phyloP scores from a whole-genome alignment of 768 basidiomycete genomes.

The Suillus plorans region DNA sequence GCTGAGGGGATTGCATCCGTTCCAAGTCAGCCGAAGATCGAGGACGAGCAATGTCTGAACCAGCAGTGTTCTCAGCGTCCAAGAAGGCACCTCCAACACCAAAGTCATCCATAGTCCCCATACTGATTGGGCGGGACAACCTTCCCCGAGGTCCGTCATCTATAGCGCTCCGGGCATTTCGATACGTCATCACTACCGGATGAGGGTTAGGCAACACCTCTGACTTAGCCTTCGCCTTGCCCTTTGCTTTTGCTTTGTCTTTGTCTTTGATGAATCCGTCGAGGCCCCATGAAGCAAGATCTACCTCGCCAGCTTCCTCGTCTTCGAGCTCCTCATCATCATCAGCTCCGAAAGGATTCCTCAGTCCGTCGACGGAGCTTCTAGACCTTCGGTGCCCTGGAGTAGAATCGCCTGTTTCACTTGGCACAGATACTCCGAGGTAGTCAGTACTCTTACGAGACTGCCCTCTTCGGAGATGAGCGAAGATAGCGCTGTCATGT shows the following conservation, averaged over 20 bases:
- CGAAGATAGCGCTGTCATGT: slow-evolving; percentile 83
- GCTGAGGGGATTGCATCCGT: slow-evolving; percentile 41
- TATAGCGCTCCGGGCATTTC: slow-evolving; percentile 43
- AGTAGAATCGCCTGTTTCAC: slow-evolving; percentile 54
- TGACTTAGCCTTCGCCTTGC: slow-evolving; percentile 40
- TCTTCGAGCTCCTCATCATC: slow-evolving; percentile 51
- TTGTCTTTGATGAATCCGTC: slow-evolving; percentile 77
- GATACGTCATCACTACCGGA: slow-evolving; percentile 36
- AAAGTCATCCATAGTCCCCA: slow-evolving; percentile 59
- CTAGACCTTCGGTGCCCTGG: slow-evolving; percentile 50
- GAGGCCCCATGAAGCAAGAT: slow-evolving; percentile 82
- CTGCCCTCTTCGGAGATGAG: slow-evolving; percentile 60
- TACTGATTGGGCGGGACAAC: slow-evolving; percentile 62
- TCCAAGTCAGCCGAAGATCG: slow-evolving; percentile 61
- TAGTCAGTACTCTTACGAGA: slow-evolving; percentile 60
- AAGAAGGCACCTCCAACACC: slow-evolving; percentile 47
- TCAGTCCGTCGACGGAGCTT: slow-evolving; percentile 60
- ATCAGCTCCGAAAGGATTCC: slow-evolving; percentile 75
- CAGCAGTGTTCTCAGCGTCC: slow-evolving; percentile 34
- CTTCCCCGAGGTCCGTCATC: slow-evolving; percentile 40
- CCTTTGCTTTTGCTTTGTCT: slow-evolving; percentile 41
- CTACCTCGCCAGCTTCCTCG: slow-evolving; percentile 63
- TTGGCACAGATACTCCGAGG: slow-evolving; percentile 66
- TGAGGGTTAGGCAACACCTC: slow-evolving; percentile 46
- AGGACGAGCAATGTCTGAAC: slow-evolving; percentile 39